Percentiles rank a stretch among this genome's conserved stretches.
phyloP scores from a whole-genome alignment of 257 asterid species.

The Leptodermis oblonga region DNA sequence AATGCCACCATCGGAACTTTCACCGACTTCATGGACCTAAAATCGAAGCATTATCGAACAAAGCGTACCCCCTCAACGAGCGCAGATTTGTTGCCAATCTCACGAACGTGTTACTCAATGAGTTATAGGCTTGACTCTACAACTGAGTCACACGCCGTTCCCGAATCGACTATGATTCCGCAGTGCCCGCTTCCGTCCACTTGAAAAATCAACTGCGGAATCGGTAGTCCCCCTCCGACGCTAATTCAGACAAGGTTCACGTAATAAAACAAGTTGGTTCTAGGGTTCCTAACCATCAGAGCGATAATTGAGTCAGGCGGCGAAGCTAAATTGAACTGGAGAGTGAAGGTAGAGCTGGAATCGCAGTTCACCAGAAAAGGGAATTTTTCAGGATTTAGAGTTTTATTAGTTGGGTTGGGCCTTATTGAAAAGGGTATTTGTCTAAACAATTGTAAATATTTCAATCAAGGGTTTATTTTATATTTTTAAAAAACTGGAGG shows the following conservation, averaged over 20 bases:
- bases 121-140: slow-evolving; percentile 38
- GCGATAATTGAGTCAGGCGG: slow-evolving; percentile 56
- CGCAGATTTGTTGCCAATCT: slow-evolving; percentile 23
- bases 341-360: slow-evolving; percentile 53
- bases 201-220: slow-evolving; percentile 35
- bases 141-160: slow-evolving; percentile 85
- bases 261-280: slow-evolving; percentile 37
- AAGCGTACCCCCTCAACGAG: slow-evolving; percentile 28
- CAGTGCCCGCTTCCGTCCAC: slow-evolving; percentile 52
- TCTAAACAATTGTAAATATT: too few relatives aligned
- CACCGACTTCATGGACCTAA: slow-evolving; percentile 33
- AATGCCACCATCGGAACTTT: slow-evolving; percentile 66
- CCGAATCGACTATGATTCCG: slow-evolving; percentile 84
- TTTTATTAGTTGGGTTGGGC: too few relatives aligned
- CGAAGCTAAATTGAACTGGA: slow-evolving; percentile 57
- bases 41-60: slow-evolving; percentile 71
- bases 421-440: too few relatives aligned
- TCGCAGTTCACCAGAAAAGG: slow-evolving; percentile 74
- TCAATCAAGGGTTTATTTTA: too few relatives aligned
- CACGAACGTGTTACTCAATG: slow-evolving; percentile 50
- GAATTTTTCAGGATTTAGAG: too few relatives aligned
- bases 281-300: slow-evolving; percentile 44
- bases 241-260: slow-evolving; percentile 57
- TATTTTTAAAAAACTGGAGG: too few relatives aligned
- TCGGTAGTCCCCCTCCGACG: slow-evolving; percentile 50